Percentiles rank a stretch among this genome's conserved stretches.
Evolutionary conservation across 495 filamentous ascomycete species (phyloP).

Genomic region (Mytilinidion resinicola): DNA sequence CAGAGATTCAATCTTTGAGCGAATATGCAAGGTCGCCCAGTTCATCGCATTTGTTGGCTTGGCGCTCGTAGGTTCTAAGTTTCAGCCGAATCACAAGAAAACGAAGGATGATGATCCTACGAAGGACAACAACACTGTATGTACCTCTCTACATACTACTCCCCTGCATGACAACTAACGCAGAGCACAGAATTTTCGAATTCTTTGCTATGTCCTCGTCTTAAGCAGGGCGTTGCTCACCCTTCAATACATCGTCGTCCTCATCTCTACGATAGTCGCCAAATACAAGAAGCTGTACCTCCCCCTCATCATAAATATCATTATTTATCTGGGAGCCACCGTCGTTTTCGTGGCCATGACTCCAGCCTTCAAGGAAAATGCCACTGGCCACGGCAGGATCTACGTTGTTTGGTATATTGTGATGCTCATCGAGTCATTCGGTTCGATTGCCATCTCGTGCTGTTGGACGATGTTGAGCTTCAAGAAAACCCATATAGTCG

Average conservation of each 20-base stretch:
- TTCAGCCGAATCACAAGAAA: slow-evolving; percentile 13
- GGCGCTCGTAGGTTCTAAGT: slow-evolving; percentile 23
- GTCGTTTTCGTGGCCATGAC: slow-evolving; percentile 20
- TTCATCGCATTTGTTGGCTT: slow-evolving; percentile 26
- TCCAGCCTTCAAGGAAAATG: slow-evolving; percentile 14
- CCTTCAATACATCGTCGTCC: slow-evolving; percentile 20
- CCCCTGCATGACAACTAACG: not conserved
- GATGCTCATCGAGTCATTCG: slow-evolving; percentile 19
- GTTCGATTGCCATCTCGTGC: slow-evolving; percentile 18
- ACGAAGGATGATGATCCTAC: not conserved
- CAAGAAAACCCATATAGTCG: slow-evolving; percentile 30
- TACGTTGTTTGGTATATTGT: slow-evolving; percentile 27
- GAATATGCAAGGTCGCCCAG: slow-evolving; percentile 24
- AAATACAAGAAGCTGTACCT: slow-evolving; percentile 18
- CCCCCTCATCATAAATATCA: slow-evolving; percentile 16
- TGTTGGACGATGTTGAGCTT: slow-evolving; percentile 28
- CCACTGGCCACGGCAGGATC: slow-evolving; percentile 1
- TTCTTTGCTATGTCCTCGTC: slow-evolving; percentile 25
- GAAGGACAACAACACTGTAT: slow-evolving; percentile 11
- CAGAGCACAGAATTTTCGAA: slow-evolving; percentile 19
- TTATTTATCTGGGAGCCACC: slow-evolving; percentile 11
- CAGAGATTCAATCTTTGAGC: slow-evolving; percentile 24
- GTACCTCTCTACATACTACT: not conserved
- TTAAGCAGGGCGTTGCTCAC: slow-evolving; percentile 19
- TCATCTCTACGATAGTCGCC: slow-evolving; percentile 10